Conservation (phyloP, 768 basidiomycete species). For the Rhizopogon sp. region DNA sequence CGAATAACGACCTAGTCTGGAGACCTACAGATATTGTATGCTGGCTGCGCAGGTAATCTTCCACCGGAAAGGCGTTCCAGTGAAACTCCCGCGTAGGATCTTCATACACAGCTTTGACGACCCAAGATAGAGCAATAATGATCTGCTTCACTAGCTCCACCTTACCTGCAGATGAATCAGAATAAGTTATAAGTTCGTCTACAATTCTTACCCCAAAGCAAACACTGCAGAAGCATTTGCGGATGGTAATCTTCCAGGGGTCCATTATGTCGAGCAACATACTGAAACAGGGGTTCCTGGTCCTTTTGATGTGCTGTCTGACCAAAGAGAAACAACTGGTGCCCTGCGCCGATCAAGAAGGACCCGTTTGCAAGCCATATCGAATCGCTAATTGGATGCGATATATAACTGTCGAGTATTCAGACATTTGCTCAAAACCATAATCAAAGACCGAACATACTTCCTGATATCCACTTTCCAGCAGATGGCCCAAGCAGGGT, state of each 20-base stretch:
- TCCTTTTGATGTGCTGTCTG: slow-evolving; percentile 29
- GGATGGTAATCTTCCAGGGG: slow-evolving; percentile 92
- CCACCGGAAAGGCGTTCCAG: slow-evolving; percentile 53
- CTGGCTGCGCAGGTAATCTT: slow-evolving; percentile 31
- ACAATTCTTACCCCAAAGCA: slow-evolving; percentile 74
- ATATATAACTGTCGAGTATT: slow-evolving; percentile 52
- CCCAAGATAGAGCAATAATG: slow-evolving; percentile 58
- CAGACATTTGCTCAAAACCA: neutral
- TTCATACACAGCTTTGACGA: slow-evolving; percentile 3
- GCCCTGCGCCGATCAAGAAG: slow-evolving; percentile 76
- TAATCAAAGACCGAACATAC: slow-evolving; percentile 37
- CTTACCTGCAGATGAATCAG: slow-evolving; percentile 51
- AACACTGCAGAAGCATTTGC: slow-evolving; percentile 85
- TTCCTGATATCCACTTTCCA: slow-evolving; percentile 62
- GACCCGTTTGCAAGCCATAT: slow-evolving; percentile 87
- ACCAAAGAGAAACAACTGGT: slow-evolving; percentile 79
- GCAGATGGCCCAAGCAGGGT: slow-evolving; percentile 74
- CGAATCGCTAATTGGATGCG: slow-evolving; percentile 80
- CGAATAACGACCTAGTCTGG: neutral
- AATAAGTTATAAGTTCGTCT: neutral
- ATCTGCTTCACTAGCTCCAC: slow-evolving; percentile 80
- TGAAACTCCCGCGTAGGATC: slow-evolving; percentile 10
- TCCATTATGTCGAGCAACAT: slow-evolving; percentile 79
- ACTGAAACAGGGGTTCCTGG: slow-evolving; percentile 54
- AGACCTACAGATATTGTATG: slow-evolving; percentile 14